Evolutionary conservation across 768 basidiomycete genomes (phyloP), one percentile per base, ranked within the genome.

Genomic region (Suillus discolor): DNA sequence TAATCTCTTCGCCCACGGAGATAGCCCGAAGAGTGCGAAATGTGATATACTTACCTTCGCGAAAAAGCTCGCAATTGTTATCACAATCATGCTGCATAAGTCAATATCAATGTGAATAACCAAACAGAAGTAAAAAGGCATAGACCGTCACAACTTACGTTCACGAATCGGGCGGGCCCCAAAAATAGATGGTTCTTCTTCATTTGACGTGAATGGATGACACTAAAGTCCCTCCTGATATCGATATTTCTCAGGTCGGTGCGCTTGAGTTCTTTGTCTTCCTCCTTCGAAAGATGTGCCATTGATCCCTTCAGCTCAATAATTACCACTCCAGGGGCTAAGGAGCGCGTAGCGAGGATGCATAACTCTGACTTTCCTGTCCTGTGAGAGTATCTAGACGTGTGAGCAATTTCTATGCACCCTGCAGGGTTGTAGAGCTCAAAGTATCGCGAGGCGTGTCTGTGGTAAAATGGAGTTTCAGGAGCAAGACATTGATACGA

Each of bases 171-270:
- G 79, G 93, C 94, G 61, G 93, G 94, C 12, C 93, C 93, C 74
- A 95, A 81, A 81, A 95, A 94, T 73, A 95, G 82, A 79, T 94
- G 92, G 72, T 93, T 95, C 79, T 92, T 93, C 82, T 94, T 94
- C 85, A 93, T 90, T 76, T 92, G 91, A 72, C 90, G 92, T 41
- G 92, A 94, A 77, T 94, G 93, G 62, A 95, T 94, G 72, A 95
- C 93, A 75, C 92, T 94, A 74, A 95, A 95, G 75, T 95, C 93
- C 71, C 92, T 83, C 66, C 93, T 87, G 68, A 92, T 92, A 70
- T 91, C 89, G 62, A 83, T 83, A 63, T 81, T 77, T 68, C 88
- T 84, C 66, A 88, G 81, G 78, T 91, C 90, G 12, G 91, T 93
- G 39, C 92, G 87, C 76, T 94, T 93, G 69, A 95, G 87, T 68